Evolutionary conservation across 345 rosid species (phyloP), one percentile per base, ranked within the genome.

Genomic region (Conringia planisiliqua): DNA sequence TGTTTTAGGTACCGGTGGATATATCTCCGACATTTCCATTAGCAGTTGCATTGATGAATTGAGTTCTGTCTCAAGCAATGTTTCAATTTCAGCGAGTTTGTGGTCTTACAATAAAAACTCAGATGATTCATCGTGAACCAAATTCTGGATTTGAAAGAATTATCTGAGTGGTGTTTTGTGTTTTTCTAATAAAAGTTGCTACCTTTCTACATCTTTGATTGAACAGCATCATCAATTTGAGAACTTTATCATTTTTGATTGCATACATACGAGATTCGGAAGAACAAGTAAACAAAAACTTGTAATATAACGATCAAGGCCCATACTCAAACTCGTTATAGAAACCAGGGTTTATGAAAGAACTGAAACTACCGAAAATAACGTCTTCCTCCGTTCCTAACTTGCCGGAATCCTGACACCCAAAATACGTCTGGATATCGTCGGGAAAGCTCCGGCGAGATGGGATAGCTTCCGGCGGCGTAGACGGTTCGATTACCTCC

Each of bases 1-100:
- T 68, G 51, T 48, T 66, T 22, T 78, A 92, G 98, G 98, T 92
- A 12, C 91, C 98, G 0, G 91, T 89, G 64, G 96, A 90, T 72
- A 92, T 90, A 61, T 81, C 80, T 81, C 96, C 95, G 13, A 72
- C 83, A 66, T 90, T 92, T 78, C 79, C 96, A 0, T 44, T 79
- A 20, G 96, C 86, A 43, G 63, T 83, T 35, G 30, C 75, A 39
- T 62, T 83, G 61, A 8, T 74, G 62, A 78, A 72, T 22, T 73
- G 81, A 81, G 75, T 33, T 20, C 1, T 33, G 39, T 65, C 44
- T 72, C 70, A 3, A 11, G 14, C 59, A 17, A 48, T 47, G 50
- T 62, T 51, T 47, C 65, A 65, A 58, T 57, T 58, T 58, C 62
- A 50, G 26, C 18, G 0, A 67, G 17, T n/a, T 40, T 63, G 5